Evolutionary conservation across 495 filamentous ascomycete genomes (phyloP).

Genomic region (Geoglossum glabrum): DNA sequence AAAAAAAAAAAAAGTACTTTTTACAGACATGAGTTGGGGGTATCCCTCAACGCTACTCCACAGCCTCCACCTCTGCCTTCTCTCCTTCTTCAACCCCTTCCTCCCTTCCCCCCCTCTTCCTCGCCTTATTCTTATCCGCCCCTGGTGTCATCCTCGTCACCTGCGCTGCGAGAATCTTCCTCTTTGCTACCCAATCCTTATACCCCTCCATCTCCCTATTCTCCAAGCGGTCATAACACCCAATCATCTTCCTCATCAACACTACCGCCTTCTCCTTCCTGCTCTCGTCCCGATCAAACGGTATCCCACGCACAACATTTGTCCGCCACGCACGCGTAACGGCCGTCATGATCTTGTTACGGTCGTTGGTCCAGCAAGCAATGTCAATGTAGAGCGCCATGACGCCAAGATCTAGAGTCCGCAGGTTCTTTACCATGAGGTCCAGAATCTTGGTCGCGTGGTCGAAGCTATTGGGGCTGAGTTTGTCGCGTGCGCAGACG

Average conservation of each 20-base stretch:
- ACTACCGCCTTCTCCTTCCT: not conserved
- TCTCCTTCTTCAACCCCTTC: not conserved
- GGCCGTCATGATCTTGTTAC: not conserved
- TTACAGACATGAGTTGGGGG: no score
- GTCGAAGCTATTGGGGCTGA: constrained; percentile 36
- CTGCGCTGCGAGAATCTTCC: not conserved
- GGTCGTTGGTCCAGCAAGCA: constrained; percentile 4
- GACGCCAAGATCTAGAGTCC: constrained; percentile 22
- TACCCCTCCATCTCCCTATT: not conserved
- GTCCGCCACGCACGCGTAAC: not conserved
- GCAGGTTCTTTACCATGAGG: constrained; percentile 27
- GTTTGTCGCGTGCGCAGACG: constrained; percentile 46
- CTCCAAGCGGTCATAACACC: not conserved
- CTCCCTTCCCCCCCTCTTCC: not conserved
- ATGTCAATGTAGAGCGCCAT: constrained; percentile 21
- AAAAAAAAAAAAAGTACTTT: no score
- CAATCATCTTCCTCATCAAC: not conserved
- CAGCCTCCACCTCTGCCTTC: not conserved
- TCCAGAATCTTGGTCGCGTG: constrained; percentile 36
- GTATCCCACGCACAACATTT: not conserved
- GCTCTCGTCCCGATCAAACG: not conserved
- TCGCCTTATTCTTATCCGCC: not conserved
- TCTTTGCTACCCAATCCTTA: not conserved
- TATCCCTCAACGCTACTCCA: not conserved
- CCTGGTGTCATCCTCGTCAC: not conserved